phyloP scores from a whole-genome alignment of 1,284 basidiomycete genomes.

The Cutaneotrichosporon mucoides region DNA sequence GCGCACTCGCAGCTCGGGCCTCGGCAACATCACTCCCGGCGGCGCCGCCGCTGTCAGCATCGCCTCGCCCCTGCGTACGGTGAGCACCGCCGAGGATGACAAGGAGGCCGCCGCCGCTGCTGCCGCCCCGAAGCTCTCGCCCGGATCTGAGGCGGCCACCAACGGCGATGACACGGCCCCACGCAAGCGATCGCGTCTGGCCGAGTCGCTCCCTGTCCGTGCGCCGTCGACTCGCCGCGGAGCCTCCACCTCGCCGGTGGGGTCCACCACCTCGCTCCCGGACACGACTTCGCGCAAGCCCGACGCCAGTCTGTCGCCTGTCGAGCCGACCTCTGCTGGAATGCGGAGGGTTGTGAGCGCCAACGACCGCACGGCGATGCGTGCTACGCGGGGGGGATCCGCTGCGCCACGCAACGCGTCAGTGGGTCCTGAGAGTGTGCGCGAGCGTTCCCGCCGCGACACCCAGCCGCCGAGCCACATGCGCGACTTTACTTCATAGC shows the following conservation, averaged over 20 bases:
- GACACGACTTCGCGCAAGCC: background rate
- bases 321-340: constrained; percentile 2
- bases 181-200: constrained; percentile 16
- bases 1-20: constrained; percentile 19
- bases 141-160: background rate
- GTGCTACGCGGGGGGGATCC: background rate
- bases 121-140: background rate
- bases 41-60: constrained; percentile 12
- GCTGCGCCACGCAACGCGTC: constrained; percentile 13
- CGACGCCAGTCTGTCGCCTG: background rate
- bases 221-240: background rate
- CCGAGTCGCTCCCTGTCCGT: constrained; percentile 5
- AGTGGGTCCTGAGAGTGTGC: constrained; percentile 17
- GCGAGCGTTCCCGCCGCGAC: constrained; percentile 33
- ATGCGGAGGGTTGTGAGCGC: constrained; percentile 20
- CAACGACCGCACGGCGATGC: constrained; percentile 3
- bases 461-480: constrained; percentile 30
- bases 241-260: constrained; percentile 12
- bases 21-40: constrained; percentile 12
- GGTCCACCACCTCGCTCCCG: constrained; percentile 6
- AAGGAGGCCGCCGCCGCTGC: background rate
- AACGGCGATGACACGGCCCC: background rate
- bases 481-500: constrained; percentile 23
- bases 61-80: constrained; percentile 28
- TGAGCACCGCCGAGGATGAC: constrained; percentile 19